A percentile compares a stretch with the other conserved stretches of the same genome.
Conservation (phyloP, 2,329 filamentous ascomycete species). For the Tricladium varicosporioides region DNA sequence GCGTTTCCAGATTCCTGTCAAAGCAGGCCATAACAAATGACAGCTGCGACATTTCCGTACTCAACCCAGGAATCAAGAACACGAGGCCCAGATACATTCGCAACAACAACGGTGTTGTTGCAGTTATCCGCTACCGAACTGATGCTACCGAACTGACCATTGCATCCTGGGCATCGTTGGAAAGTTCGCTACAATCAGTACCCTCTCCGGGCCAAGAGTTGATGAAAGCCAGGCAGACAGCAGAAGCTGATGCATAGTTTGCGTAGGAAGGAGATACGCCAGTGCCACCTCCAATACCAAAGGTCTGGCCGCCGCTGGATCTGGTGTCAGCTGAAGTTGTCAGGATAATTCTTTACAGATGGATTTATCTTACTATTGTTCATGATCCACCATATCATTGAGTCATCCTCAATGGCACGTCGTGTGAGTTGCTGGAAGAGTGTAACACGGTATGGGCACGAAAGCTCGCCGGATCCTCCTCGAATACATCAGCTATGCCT, state of each 20-base stretch:
- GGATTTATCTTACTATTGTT: background rate
- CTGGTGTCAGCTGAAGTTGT: background rate
- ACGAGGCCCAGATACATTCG: conserved; percentile 59
- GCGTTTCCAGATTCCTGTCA: conserved; percentile 82
- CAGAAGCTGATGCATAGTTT: conserved; percentile 38
- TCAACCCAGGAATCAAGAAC: conserved; percentile 67
- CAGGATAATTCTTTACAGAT: background rate
- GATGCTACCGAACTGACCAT: conserved; percentile 2
- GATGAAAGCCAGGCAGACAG: conserved; percentile 63
- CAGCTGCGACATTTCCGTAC: conserved; percentile 68
- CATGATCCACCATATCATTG: background rate
- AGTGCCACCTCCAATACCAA: background rate
- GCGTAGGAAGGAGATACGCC: background rate
- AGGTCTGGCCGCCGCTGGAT: conserved; percentile 57
- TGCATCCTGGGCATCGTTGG: conserved; percentile 6
- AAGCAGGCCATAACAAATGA: conserved; percentile 75
- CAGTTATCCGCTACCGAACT: conserved; percentile 40
- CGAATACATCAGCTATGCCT: background rate
- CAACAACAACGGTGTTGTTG: conserved; percentile 58
- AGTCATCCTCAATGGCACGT: background rate
- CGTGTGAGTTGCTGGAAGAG: background rate
- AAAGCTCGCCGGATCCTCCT: background rate
- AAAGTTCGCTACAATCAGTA: conserved; percentile 22
- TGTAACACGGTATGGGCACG: background rate
- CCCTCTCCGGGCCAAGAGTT: conserved; percentile 59